These are phyloP conservation scores for Passalora sequoiae DNA, from an alignment of 2,329 filamentous ascomycete species.

Conservation along the genomic window DNA sequence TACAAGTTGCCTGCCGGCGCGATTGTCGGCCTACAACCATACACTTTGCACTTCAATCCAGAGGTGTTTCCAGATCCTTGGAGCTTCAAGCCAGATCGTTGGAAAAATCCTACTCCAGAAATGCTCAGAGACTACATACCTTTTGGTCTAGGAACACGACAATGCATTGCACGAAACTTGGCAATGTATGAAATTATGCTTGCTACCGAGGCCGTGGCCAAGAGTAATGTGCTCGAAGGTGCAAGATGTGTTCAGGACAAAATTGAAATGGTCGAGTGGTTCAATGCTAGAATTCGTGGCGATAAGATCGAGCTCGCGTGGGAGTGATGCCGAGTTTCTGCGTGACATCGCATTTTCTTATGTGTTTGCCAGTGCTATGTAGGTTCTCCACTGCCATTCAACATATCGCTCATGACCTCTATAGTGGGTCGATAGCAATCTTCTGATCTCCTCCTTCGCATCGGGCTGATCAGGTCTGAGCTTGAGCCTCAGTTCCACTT, in stretches of 20 bases:
- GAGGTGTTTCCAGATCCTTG: slow-evolving; percentile 41
- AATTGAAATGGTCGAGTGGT: slow-evolving; percentile 53
- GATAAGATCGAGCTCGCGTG: slow-evolving; percentile 43
- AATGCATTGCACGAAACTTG: slow-evolving; percentile 49
- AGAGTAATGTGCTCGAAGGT: slow-evolving; percentile 42
- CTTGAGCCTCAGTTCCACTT: slow-evolving; percentile 16
- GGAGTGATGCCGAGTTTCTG: too few relatives aligned
- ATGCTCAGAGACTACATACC: slow-evolving; percentile 45
- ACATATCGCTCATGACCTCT: slow-evolving; percentile 18
- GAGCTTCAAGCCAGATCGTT: slow-evolving; percentile 47
- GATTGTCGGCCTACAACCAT: slow-evolving; percentile 43
- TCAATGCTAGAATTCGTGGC: slow-evolving; percentile 50
- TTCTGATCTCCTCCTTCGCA: slow-evolving; percentile 16
- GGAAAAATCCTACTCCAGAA: slow-evolving; percentile 37
- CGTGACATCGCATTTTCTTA: too few relatives aligned
- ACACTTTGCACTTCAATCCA: slow-evolving; percentile 45
- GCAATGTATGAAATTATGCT: slow-evolving; percentile 43
- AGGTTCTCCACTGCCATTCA: slow-evolving; percentile 23
- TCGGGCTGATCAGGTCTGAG: slow-evolving; percentile 4
- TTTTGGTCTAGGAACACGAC: slow-evolving; percentile 46
- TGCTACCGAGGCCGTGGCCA: slow-evolving; percentile 41
- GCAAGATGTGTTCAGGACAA: slow-evolving; percentile 38
- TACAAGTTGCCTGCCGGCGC: slow-evolving; percentile 39
- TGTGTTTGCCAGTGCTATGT: too few relatives aligned
- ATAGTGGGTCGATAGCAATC: slow-evolving; percentile 8